phyloP scores from a whole-genome alignment of 2,329 filamentous ascomycete genomes.

The Cucurbitaria berberidis region DNA sequence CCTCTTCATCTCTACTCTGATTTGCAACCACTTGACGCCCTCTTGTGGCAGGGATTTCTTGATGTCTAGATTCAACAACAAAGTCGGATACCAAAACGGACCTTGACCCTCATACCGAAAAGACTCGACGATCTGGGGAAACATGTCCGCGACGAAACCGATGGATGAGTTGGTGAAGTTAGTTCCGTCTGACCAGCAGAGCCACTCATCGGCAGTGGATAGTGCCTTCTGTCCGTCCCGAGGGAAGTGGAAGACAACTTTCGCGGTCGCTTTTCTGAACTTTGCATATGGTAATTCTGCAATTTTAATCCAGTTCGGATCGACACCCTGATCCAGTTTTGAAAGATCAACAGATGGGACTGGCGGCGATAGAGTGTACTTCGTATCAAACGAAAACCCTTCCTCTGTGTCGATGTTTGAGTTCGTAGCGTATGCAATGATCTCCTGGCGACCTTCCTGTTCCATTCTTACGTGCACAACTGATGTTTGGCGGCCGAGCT shows the following conservation, averaged over 20 bases:
- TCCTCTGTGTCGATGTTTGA: slow-evolving; percentile 65
- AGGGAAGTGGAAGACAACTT: slow-evolving; percentile 61
- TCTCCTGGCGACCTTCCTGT: slow-evolving; percentile 64
- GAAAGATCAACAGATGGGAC: slow-evolving; percentile 52
- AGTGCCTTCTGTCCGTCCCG: slow-evolving; percentile 50
- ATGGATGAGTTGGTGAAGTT: slow-evolving; percentile 69
- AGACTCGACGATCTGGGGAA: slow-evolving; percentile 68
- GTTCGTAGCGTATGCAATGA: slow-evolving; percentile 70
- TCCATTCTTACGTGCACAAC: slow-evolving; percentile 67
- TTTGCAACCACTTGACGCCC: slow-evolving; percentile 75
- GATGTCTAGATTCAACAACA: slow-evolving; percentile 76
- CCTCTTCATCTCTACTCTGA: slow-evolving; percentile 68
- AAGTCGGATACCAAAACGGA: slow-evolving; percentile 75
- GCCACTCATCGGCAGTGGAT: slow-evolving; percentile 68
- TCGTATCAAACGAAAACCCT: slow-evolving; percentile 63
- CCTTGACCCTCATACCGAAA: slow-evolving; percentile 43
- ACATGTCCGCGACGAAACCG: slow-evolving; percentile 72
- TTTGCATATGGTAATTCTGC: slow-evolving; percentile 52
- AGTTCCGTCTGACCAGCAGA: slow-evolving; percentile 64
- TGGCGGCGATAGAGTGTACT: slow-evolving; percentile 59
- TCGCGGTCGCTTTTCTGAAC: slow-evolving; percentile 58
- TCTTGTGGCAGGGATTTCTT: slow-evolving; percentile 73
- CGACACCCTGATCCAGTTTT: slow-evolving; percentile 53
- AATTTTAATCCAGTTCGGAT: slow-evolving; percentile 56
- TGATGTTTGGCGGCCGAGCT: slow-evolving; percentile 68